Percentiles rank a stretch among this genome's conserved stretches.
Conservation (phyloP, 495 filamentous ascomycete species). For the Evansstolkia leycettana region DNA sequence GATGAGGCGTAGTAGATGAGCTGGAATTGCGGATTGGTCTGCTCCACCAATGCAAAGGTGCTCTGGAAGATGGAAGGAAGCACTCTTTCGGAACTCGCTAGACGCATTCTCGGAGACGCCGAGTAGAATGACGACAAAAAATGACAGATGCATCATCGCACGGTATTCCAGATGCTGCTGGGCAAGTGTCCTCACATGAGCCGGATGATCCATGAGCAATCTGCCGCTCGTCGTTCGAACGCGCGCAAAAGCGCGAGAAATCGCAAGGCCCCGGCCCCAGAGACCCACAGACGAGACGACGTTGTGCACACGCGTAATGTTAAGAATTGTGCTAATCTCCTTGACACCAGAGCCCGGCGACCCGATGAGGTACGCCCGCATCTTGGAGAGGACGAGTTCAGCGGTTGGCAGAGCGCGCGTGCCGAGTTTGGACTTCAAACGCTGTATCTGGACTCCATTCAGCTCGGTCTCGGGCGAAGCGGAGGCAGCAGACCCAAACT, state of each 20-base stretch:
- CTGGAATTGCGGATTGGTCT: not conserved
- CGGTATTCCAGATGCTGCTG: conserved; percentile 27
- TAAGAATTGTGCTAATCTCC: conserved; percentile 46
- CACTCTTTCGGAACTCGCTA: not conserved
- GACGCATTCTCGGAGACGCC: conserved; percentile 25
- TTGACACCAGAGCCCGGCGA: conserved; percentile 40
- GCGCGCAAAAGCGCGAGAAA: conserved; percentile 38
- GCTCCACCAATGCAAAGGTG: not conserved
- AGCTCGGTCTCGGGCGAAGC: conserved; percentile 25
- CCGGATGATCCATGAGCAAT: conserved; percentile 28
- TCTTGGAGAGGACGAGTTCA: conserved; percentile 43
- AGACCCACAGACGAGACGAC: conserved; percentile 35
- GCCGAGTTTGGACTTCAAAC: conserved; percentile 51
- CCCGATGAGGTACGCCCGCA: conserved; percentile 47
- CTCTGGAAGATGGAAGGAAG: not conserved
- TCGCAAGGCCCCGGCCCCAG: conserved; percentile 39
- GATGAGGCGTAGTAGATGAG: conserved; percentile 38
- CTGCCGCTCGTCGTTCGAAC: conserved; percentile 28
- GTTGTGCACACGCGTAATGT: conserved; percentile 46
- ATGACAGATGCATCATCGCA: conserved; percentile 36
- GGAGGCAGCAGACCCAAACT: conserved; percentile 4
- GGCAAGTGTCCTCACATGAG: conserved; percentile 45
- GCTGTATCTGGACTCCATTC: conserved; percentile 49
- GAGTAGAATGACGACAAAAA: conserved; percentile 38
- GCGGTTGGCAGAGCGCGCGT: conserved; percentile 50